Evolutionary conservation across 2,329 filamentous ascomycete genomes (phyloP), one percentile per base, ranked within the genome.

Genomic region (Colletotrichum siamense): DNA sequence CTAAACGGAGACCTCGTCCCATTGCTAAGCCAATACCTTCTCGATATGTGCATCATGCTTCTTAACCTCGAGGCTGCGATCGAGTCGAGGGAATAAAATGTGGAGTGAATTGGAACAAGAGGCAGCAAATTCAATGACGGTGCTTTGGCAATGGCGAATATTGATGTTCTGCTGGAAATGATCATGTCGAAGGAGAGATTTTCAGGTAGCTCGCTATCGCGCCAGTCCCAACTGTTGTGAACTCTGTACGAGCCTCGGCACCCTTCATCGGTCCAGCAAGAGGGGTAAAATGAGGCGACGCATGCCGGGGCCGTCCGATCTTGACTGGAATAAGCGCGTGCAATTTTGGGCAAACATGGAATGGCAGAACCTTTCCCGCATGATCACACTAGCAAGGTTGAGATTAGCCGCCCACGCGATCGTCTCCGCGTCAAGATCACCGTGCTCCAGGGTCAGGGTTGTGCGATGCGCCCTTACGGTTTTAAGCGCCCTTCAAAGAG

Each of bases 181-280:
- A 13, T 9, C 7, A 7, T 9, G 9, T 22, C 34, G 13, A 64
- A 36, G 18, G 24, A n/a, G 49, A 30, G 3, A 9, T 7, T 15
- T 16, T 6, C 6, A 52, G n/a, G 74, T 76, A 73, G 26, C 15
- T 13, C 4, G 49, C 30, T 73, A 76, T 57, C 44, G 63, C 8
- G 6, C 8, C 6, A 49, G 44, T 16, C 74, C 70, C 74, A 73
- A 76, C 70, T 52, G 44, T 73, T 73, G 70, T 59, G 57, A 76
- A 69, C 69, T 52, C 52, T 65, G 63, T 22, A 22, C 65, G 16
- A 57, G 70, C 59, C 69, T 71, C 69, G 57, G 69, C 59, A 30
- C 18, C 12, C n/a, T 59, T 66, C 22, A 62, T 28, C 49, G 28
- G 36, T 34, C 68, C 28, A 59, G 39, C 39, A 69, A 32, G 26